Percentiles rank a stretch among this genome's conserved stretches.
phyloP scores from a whole-genome alignment of 768 basidiomycete species.

The Termitomyces sp. region DNA sequence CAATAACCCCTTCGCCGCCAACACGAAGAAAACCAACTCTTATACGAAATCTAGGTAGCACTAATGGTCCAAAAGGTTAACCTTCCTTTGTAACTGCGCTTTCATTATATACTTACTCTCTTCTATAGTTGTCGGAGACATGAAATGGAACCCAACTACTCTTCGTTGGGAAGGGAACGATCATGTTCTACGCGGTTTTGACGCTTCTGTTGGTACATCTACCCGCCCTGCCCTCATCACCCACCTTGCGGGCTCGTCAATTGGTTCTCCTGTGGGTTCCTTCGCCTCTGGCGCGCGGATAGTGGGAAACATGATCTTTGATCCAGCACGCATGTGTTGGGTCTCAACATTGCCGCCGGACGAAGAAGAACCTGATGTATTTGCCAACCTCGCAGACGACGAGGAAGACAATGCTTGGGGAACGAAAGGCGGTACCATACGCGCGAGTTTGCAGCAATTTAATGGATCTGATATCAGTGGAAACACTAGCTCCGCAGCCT shows the following conservation, averaged over 20 bases:
- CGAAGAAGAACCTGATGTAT: conserved; percentile 94
- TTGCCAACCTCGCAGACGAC: conserved; percentile 88
- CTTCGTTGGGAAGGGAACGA: conserved; percentile 99
- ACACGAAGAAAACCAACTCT: conserved; percentile 78
- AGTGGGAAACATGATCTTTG: conserved; percentile 98
- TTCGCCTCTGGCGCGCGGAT: conserved; percentile 76
- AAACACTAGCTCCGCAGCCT: conserved; percentile 21
- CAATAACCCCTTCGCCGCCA: conserved; percentile 36
- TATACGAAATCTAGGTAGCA: conserved; percentile 76
- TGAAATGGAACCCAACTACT: conserved; percentile 92
- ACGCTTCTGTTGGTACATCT: conserved; percentile 73
- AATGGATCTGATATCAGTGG: conserved; percentile 26
- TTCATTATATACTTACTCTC: conserved; percentile 10
- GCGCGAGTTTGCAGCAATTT: conserved; percentile 42
- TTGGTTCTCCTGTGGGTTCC: conserved; percentile 72
- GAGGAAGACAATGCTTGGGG: conserved; percentile 78
- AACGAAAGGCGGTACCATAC: conserved; percentile 74
- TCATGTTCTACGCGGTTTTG: conserved; percentile 84
- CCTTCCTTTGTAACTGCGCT: conserved; percentile 1
- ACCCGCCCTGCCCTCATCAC: conserved; percentile 94
- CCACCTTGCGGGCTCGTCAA: conserved; percentile 83
- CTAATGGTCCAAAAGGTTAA: conserved; percentile 68
- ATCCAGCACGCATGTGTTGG: conserved; percentile 94
- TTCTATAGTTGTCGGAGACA: conserved; percentile 82
- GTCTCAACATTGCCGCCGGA: conserved; percentile 80